Percentiles rank a stretch among this genome's conserved stretches.
Conservation (phyloP, 192 early-diverging fungal species). For the Gamsiella multidivaricata region DNA sequence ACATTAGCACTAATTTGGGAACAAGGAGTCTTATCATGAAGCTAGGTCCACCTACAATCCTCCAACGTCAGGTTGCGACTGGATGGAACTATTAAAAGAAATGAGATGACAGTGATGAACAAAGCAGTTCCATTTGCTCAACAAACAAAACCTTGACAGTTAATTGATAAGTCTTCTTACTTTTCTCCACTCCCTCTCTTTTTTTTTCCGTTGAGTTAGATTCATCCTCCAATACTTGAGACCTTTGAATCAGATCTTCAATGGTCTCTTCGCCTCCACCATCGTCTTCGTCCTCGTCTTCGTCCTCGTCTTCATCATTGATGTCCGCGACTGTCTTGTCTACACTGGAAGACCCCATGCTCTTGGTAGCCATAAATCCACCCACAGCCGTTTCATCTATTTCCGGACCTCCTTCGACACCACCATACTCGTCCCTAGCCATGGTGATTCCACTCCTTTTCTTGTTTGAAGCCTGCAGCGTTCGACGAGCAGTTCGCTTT, state of each 20-base stretch:
- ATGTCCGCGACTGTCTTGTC: neutral
- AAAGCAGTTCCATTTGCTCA: too few species aligned
- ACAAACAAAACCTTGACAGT: too few species aligned
- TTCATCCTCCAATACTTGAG: constrained; percentile 1
- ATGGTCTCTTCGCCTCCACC: constrained; percentile 1
- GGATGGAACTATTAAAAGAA: neutral
- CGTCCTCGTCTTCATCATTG: neutral
- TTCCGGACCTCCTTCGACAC: constrained; percentile 1
- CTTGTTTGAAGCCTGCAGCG: constrained; percentile 4
- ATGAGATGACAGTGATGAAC: too few species aligned
- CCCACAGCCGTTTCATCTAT: neutral
- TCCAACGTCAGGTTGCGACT: neutral
- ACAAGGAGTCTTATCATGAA: neutral
- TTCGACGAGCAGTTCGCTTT: constrained; percentile 21
- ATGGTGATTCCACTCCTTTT: constrained; percentile 7
- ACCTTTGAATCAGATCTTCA: constrained; percentile 12
- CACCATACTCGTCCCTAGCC: neutral
- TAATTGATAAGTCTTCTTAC: too few species aligned
- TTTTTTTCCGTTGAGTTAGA: too few species aligned
- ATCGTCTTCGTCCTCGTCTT: neutral
- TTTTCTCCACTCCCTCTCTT: too few species aligned
- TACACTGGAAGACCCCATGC: neutral
- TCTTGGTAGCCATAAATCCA: neutral
- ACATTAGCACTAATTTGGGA: neutral
- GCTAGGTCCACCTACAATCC: neutral